phyloP scores from a whole-genome alignment of 1,139 yeast species.

The Pneumocystis wakefieldiae region DNA sequence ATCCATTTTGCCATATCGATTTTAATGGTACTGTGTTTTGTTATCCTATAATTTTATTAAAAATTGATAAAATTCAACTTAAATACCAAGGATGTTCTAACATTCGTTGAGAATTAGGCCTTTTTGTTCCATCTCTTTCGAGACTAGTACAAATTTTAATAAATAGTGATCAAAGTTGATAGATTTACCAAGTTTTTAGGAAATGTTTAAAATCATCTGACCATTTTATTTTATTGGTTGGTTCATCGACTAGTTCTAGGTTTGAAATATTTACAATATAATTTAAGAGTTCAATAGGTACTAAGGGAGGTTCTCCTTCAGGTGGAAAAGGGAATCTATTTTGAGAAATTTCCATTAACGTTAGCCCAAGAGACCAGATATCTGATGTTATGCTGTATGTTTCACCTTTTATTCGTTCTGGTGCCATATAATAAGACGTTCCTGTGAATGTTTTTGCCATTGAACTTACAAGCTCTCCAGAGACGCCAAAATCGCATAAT shows the following conservation, averaged over 20 bases:
- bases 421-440: slow-evolving; percentile 96
- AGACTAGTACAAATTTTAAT: slow-evolving; percentile 22
- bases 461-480: slow-evolving; percentile 91
- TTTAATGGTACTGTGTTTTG: slow-evolving; percentile 37
- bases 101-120: slow-evolving; percentile 92
- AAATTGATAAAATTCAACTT: neutral
- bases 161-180: neutral
- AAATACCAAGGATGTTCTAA: slow-evolving; percentile 68
- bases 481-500: slow-evolving; percentile 94
- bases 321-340: slow-evolving; percentile 63
- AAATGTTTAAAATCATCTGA: slow-evolving; percentile 69
- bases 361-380: slow-evolving; percentile 89
- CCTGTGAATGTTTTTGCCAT: slow-evolving; percentile 94
- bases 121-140: slow-evolving; percentile 57
- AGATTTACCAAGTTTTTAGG: slow-evolving; percentile 44
- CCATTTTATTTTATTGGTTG: slow-evolving; percentile 66
- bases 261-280: slow-evolving; percentile 64
- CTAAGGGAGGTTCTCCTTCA: slow-evolving; percentile 35
- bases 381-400: slow-evolving; percentile 90
- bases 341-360: slow-evolving; percentile 79
- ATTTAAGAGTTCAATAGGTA: slow-evolving; percentile 75
- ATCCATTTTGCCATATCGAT: slow-evolving; percentile 85
- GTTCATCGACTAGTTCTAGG: slow-evolving; percentile 65
- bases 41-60: slow-evolving; percentile 22
- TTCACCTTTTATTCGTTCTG: slow-evolving; percentile 88